Conservation (phyloP, 768 basidiomycete species). For the Podaxis sp. region DNA sequence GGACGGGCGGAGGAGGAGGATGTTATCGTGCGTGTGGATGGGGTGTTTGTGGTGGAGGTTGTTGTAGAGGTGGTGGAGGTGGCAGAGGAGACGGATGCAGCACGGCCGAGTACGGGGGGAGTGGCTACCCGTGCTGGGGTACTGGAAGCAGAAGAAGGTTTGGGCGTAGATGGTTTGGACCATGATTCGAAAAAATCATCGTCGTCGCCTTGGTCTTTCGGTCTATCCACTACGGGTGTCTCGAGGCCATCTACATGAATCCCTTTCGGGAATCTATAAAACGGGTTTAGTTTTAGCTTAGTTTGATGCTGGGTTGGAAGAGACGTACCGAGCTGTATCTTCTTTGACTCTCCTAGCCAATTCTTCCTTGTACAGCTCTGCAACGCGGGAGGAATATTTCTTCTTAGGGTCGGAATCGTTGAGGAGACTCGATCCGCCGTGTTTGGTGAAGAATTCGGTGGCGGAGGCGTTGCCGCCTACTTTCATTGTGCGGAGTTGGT, state of each 20-base stretch:
- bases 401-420: constrained; percentile 77
- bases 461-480: constrained; percentile 88
- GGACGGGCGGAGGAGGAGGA: constrained; percentile 58
- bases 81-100: constrained; percentile 33
- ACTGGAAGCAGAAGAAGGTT: constrained; percentile 42
- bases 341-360: constrained; percentile 75
- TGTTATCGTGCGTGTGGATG: constrained; percentile 54
- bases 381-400: constrained; percentile 82
- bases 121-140: constrained; percentile 40
- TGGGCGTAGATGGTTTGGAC: constrained; percentile 78
- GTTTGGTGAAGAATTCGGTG: constrained; percentile 84
- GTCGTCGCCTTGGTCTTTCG: constrained; percentile 51
- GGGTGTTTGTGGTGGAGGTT: constrained; percentile 33
- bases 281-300: neutral
- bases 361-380: constrained; percentile 90
- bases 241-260: constrained; percentile 84
- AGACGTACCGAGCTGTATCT: constrained; percentile 60
- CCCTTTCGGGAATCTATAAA: constrained; percentile 64
- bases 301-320: neutral
- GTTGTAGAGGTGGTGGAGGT: constrained; percentile 24
- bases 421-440: constrained; percentile 71
- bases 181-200: constrained; percentile 98
- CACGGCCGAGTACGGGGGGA: constrained; percentile 57
- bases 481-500: constrained; percentile 94
- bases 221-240: constrained; percentile 29